Conservation (phyloP, 306 rosid species). For the Sophora flavescens region DNA sequence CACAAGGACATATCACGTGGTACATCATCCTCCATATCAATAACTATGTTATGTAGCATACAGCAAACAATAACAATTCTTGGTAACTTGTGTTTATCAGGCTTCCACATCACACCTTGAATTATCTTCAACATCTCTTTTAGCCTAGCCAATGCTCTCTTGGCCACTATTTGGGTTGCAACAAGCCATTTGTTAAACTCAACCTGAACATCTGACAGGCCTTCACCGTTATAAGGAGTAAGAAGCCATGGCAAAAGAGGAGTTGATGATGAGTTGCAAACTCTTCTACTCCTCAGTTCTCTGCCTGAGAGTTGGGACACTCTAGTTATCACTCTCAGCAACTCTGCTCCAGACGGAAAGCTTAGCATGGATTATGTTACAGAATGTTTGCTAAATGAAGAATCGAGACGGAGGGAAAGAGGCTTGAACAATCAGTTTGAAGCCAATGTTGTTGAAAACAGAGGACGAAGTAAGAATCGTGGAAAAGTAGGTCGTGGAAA, state of each 20-base stretch:
- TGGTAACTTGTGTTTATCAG: slow-evolving; percentile 81
- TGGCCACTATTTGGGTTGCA: slow-evolving; percentile 76
- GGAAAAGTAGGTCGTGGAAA: too few species aligned
- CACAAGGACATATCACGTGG: slow-evolving; percentile 57
- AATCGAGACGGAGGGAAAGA: too few species aligned
- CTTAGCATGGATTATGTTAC: too few species aligned
- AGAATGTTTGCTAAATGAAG: too few species aligned
- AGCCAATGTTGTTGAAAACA: too few species aligned
- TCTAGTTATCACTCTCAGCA: too few species aligned
- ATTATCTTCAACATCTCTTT: slow-evolving; percentile 88
- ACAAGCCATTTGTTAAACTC: slow-evolving; percentile 69
- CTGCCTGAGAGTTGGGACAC: too few species aligned
- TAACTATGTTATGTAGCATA: slow-evolving; percentile 81
- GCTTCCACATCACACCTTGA: slow-evolving; percentile 88
- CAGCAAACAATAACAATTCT: slow-evolving; percentile 88
- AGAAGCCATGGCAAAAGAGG: slow-evolving; percentile 91
- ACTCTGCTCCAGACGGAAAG: too few species aligned
- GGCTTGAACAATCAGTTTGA: too few species aligned
- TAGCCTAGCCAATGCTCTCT: slow-evolving; percentile 76
- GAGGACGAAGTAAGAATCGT: too few species aligned
- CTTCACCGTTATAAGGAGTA: slow-evolving; percentile 72
- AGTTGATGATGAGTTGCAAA: too few species aligned
- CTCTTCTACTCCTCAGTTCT: too few species aligned
- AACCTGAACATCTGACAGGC: slow-evolving; percentile 58
- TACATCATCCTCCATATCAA: slow-evolving; percentile 80